phyloP scores from a whole-genome alignment of 2,329 filamentous ascomycete genomes.

The Fusarium multiceps region DNA sequence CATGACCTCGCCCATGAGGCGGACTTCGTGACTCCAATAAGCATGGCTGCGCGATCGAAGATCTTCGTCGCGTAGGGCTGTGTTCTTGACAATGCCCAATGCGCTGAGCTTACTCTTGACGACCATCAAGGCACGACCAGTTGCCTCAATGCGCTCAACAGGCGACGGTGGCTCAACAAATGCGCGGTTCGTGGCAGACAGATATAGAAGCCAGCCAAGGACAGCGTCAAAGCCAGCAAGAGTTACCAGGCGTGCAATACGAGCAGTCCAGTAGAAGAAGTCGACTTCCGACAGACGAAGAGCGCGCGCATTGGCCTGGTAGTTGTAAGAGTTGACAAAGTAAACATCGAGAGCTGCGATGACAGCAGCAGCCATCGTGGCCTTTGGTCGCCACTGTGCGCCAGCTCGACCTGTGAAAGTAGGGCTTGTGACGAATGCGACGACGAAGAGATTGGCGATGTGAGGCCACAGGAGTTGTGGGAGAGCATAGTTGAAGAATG shows the following conservation, averaged over 20 bases:
- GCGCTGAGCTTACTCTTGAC: conserved; percentile 76
- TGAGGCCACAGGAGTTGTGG: conserved; percentile 81
- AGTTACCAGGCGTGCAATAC: conserved; percentile 69
- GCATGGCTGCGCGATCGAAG: conserved; percentile 73
- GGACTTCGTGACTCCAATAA: conserved; percentile 86
- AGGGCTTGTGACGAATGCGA: conserved; percentile 79
- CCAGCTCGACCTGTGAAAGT: conserved; percentile 72
- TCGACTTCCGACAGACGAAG: conserved; percentile 73
- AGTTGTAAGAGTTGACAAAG: conserved; percentile 71
- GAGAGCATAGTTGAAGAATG: conserved; percentile 84
- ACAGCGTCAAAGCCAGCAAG: conserved; percentile 73
- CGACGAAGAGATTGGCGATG: conserved; percentile 76
- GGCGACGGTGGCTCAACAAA: conserved; percentile 72
- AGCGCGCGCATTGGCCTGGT: conserved; percentile 71
- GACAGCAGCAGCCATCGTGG: conserved; percentile 70
- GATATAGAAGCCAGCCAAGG: conserved; percentile 75
- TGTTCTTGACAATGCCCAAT: conserved; percentile 82
- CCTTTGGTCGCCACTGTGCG: conserved; percentile 74
- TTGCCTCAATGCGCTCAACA: conserved; percentile 73
- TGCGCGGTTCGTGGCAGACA: conserved; percentile 82
- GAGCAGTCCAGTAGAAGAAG: conserved; percentile 77
- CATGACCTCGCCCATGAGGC: conserved; percentile 78
- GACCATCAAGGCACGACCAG: conserved; percentile 66
- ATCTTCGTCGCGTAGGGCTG: conserved; percentile 76
- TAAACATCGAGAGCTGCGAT: conserved; percentile 75